These are phyloP conservation scores for Xylaria sp. DNA, from an alignment of 2,329 filamentous ascomycete species.

Conservation along the genomic window DNA sequence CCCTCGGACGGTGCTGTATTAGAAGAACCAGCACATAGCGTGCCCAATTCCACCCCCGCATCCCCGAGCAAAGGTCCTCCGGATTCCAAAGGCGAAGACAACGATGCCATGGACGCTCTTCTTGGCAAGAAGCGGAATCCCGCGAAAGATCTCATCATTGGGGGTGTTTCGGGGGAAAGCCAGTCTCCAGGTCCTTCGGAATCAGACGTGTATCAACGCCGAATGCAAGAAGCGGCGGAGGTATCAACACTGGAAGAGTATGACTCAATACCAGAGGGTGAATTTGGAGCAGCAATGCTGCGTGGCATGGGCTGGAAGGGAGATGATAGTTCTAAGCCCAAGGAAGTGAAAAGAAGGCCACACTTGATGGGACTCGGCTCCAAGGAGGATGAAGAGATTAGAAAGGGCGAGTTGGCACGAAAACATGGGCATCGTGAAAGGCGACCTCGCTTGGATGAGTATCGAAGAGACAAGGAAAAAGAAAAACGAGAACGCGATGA, in stretches of 20 bases:
- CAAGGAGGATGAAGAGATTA: slow-evolving; percentile 76
- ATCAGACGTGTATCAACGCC: slow-evolving; percentile 68
- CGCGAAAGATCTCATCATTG: slow-evolving; percentile 56
- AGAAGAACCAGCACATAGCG: slow-evolving; percentile 11
- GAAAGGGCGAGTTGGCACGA: slow-evolving; percentile 60
- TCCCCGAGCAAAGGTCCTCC: slow-evolving; percentile 2
- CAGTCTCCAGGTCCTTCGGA: slow-evolving; percentile 50
- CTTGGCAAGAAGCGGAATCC: slow-evolving; percentile 56
- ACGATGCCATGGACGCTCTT: slow-evolving; percentile 67
- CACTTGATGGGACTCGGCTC: slow-evolving; percentile 87
- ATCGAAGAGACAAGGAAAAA: slow-evolving; percentile 49
- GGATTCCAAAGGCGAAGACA: slow-evolving; percentile 41
- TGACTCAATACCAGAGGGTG: slow-evolving; percentile 85
- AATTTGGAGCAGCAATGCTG: slow-evolving; percentile 88
- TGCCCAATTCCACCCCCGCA: slow-evolving; percentile 18
- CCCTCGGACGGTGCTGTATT: slow-evolving; percentile 19
- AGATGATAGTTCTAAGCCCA: slow-evolving; percentile 56
- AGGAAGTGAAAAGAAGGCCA: slow-evolving; percentile 70
- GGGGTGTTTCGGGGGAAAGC: slow-evolving; percentile 28
- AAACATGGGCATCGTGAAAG: slow-evolving; percentile 44
- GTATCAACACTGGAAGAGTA: slow-evolving; percentile 81
- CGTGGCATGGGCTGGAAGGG: slow-evolving; percentile 96
- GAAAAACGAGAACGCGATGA: slow-evolving; percentile 47
- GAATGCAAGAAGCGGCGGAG: slow-evolving; percentile 73
- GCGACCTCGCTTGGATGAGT: slow-evolving; percentile 54